Evolutionary conservation across 139 green algal genomes (phyloP).

Genomic region (Gonium pectorale): DNA sequence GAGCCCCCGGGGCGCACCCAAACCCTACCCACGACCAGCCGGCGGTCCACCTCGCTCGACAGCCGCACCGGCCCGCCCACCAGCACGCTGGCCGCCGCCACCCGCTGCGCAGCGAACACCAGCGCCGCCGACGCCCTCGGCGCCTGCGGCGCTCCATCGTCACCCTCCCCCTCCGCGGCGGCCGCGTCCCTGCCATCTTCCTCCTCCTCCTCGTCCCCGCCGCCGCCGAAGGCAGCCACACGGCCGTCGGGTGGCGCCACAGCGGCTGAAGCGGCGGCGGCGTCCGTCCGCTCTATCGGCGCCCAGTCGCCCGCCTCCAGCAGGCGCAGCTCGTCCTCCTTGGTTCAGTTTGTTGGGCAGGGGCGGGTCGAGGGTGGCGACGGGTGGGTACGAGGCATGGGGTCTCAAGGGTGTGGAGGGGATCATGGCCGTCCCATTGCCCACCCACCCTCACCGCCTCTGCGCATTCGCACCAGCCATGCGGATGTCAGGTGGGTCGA

Average conservation of each 20-base stretch:
- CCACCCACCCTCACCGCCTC: too few relatives aligned
- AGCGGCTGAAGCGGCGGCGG: not conserved
- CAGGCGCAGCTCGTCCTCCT: conserved; percentile 18
- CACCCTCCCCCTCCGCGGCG: not conserved
- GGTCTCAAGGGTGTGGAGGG: not conserved
- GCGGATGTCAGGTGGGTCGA: too few relatives aligned
- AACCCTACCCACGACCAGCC: conserved; percentile 71
- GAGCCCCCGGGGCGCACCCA: not conserved
- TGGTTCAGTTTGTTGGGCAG: too few relatives aligned
- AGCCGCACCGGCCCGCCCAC: conserved; percentile 59
- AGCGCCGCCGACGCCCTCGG: not conserved
- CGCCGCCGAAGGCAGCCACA: not conserved
- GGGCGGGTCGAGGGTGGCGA: too few relatives aligned
- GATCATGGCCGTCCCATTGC: not conserved
- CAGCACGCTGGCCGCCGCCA: conserved; percentile 50
- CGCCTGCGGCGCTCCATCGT: not conserved
- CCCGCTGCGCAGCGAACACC: not conserved
- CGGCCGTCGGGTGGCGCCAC: not conserved
- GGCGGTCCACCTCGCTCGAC: conserved; percentile 68
- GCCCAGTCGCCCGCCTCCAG: not conserved
- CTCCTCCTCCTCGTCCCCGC: not conserved
- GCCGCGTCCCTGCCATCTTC: not conserved
- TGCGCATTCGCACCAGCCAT: too few relatives aligned
- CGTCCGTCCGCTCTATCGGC: too few relatives aligned
- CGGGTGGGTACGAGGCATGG: too few relatives aligned